Percentiles rank a stretch among this genome's conserved stretches.
Evolutionary conservation across 2,329 filamentous ascomycete species (phyloP).

Genomic region (Fusarium udum): DNA sequence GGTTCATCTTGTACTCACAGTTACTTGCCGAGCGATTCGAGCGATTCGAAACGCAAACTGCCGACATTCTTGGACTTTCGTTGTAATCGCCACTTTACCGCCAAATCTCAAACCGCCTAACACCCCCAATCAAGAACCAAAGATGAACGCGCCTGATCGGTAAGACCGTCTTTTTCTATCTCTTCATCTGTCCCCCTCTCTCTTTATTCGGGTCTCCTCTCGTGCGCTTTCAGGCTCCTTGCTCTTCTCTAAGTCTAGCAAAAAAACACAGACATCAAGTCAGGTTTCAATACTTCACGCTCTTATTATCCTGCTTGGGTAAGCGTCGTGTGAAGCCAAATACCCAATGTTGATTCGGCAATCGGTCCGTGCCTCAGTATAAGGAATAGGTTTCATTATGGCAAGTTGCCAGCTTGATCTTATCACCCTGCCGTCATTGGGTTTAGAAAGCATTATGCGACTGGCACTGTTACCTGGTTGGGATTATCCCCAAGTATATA

Average conservation of each 20-base stretch:
- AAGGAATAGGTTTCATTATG: background rate
- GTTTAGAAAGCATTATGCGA: background rate
- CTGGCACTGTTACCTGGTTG: background rate
- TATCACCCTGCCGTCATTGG: background rate
- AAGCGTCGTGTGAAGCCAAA: background rate
- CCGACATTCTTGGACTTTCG: slow-evolving; percentile 7
- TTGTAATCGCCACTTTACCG: slow-evolving; percentile 33
- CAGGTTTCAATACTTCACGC: background rate
- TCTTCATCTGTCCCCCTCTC: background rate
- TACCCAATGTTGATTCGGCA: background rate
- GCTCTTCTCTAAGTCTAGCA: background rate
- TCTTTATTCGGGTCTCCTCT: background rate
- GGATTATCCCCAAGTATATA: background rate
- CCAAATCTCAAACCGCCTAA: slow-evolving; percentile 19
- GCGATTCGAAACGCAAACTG: background rate
- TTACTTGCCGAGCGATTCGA: background rate
- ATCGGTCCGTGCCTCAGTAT: background rate
- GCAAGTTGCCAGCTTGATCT: background rate
- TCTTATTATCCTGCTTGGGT: background rate
- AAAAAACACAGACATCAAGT: background rate
- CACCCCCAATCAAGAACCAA: slow-evolving; percentile 26
- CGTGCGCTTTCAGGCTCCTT: background rate
- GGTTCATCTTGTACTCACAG: background rate
- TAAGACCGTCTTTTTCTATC: slow-evolving; percentile 46
- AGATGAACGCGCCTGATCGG: slow-evolving; percentile 68